Base-by-base conservation (phyloP, 176 grass and related monocot species). In the Bromus sterilis region DNA sequence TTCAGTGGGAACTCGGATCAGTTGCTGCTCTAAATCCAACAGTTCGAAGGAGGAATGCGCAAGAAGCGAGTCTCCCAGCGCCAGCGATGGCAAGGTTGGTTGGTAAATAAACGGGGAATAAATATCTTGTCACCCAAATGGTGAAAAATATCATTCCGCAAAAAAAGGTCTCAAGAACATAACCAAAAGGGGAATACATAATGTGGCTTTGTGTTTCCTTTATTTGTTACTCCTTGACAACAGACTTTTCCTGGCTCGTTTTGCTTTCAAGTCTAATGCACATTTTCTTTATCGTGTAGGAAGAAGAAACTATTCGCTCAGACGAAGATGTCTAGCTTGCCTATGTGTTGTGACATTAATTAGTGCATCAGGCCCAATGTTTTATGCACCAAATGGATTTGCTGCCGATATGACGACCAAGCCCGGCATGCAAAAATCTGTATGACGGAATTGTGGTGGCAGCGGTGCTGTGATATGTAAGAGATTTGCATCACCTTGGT, bases 401-500 rank as follows among this genome's bases (percentile, higher is more conserved):
- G 81, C 95, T 4, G 76, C 78, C 11, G 95, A 80, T 66, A 80
- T 60, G 70, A 64, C 39, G 61, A 87, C 74, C 40, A 55, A 84
- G 46, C 10, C 80, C 2, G 67, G 74, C 53, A 89, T 75, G 66
- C 86, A 86, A 81, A 94, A 94, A 33, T 74, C 90, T 32, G 92
- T 98, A 13, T 98, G 95, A 83, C 71, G 84, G 28, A 98, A 98
- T 68, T 98, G 95, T 74, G 71, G 35, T 1, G 95, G 95, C 35
- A 89, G 83, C 9, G 92, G 95, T 53, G 92, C 88, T 85, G 78
- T 98, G 34, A 79, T 98, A 93, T 98, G n/a, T n/a, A n/a, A n/a
- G n/a, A n/a, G n/a, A n/a, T n/a, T n/a, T n/a, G n/a, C n/a, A n/a
- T n/a, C n/a, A n/a, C n/a, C n/a, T n/a, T n/a, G n/a, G n/a, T n/a